Evolutionary conservation across 371 early-diverging fungal species (phyloP), one percentile per base, ranked within the genome.

Genomic region (Mucor indicus): DNA sequence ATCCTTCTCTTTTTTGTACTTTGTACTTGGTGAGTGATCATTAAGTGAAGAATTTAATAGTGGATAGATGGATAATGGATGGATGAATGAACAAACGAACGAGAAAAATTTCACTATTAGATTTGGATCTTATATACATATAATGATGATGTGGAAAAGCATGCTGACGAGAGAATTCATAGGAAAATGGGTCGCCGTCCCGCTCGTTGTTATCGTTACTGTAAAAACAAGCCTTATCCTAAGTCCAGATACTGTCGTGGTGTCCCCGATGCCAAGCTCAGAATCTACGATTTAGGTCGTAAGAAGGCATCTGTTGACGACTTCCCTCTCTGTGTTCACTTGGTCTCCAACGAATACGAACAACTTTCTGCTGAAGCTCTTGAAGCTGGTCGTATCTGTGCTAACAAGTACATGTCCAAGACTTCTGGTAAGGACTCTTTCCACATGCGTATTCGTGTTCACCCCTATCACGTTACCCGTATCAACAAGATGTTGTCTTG

Each of bases 401-500:
- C 92, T 66, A 99, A 99, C 95, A 99, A 99, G 90, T 99, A 99
- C 90, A 96, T 99, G 74, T 77, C 93, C 75, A 98, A 98, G 89
- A 80, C 77, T 64, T 79, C 97, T 47, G 99, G 99, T 60, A 99
- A 99, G 90, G 99, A 99, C 67, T 93, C 97, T 44, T 99, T 98
- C 97, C 99, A 99, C 86, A 83, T 99, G 91, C 89, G 99, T 69
- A 84, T 99, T 48, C 93, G 98, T 66, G 98, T 99, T 60, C 99
- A 99, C 81, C 99, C 99, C 42, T 98, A 90, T 87, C 99, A 99
- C 85, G 99, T 99, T 47, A 79, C 98, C 63, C 96, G 99, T 75
- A 99, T 99, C 91, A 99, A 99, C 91, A 99, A 99, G 88, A 99
- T 99, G 99, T 91, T 99, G 90, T 98, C 98, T 60, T 99, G 99